Conservation (phyloP, 306 rosid genomes). For the Ceratonia siliqua region DNA sequence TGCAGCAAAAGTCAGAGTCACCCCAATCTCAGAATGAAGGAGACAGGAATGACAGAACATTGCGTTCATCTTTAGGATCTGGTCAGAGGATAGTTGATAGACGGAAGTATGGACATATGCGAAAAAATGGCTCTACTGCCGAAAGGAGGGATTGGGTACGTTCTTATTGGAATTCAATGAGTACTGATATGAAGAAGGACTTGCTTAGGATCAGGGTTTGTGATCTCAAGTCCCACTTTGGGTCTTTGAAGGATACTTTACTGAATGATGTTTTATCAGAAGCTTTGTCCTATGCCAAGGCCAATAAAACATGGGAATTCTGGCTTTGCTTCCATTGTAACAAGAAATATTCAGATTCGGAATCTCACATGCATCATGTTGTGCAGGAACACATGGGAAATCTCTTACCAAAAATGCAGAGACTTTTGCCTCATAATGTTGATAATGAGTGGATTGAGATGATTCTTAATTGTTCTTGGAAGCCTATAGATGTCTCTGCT, state of each 20-base stretch:
- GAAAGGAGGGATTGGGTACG: slow-evolving; percentile 59
- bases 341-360: slow-evolving; percentile 43
- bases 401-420: slow-evolving; percentile 57
- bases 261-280: slow-evolving; percentile 51
- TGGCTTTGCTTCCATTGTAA: slow-evolving; percentile 63
- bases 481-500: slow-evolving; percentile 53
- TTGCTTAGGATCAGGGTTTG: slow-evolving; percentile 51
- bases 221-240: slow-evolving; percentile 51
- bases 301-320: slow-evolving; percentile 57
- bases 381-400: slow-evolving; percentile 59
- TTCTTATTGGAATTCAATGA: slow-evolving; percentile 55
- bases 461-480: slow-evolving; percentile 64
- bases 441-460: slow-evolving; percentile 54
- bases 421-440: slow-evolving; percentile 55
- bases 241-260: slow-evolving; percentile 47
- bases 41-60: slow-evolving; percentile 39
- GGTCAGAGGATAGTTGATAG: slow-evolving; percentile 48
- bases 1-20: slow-evolving; percentile 64
- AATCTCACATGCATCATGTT: slow-evolving; percentile 61
- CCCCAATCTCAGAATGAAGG: slow-evolving; percentile 45
- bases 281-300: slow-evolving; percentile 54
- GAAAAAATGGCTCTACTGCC: slow-evolving; percentile 49
- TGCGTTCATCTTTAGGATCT: slow-evolving; percentile 42
- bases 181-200: slow-evolving; percentile 51
- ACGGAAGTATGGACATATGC: slow-evolving; percentile 40